Base-by-base conservation (phyloP, 2,329 filamentous ascomycete genomes). In the Claviceps sp. region DNA sequence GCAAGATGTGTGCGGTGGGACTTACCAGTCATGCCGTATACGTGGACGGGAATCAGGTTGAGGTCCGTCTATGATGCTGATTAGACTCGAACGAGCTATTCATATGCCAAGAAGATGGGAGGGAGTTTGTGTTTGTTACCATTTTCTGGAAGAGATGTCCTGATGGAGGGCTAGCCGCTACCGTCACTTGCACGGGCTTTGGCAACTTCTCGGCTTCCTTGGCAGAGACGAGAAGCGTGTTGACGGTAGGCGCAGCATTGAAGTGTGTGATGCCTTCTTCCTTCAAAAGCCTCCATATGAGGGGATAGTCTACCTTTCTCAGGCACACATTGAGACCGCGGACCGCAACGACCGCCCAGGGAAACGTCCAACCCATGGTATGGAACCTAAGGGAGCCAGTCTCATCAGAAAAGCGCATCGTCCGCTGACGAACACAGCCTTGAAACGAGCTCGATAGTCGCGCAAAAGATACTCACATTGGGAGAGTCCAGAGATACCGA, bases 261-360 rank as follows among this genome's bases (percentile, higher is more conserved):
- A 94, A 97, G 67, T 98, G 93, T 0, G 89, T 97, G 56, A 98
- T 85, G 6, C 79, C 74, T 67, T 97, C 87, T 50, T 88, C 79
- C 62, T 89, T 94, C 37, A 98, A 71, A 4, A 98, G 71, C 47
- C 79, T 78, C 93, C 93, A 98, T 54, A 98, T 95, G 53, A 91
- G 75, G 0, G 87, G 81, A 64, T 98, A 98, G 68, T 97, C 89
- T 57, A 98, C 88, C 72, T 95, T 97, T 54, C 93, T 80, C 17
- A 98, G 73, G 61, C 90, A 96, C 64, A 95, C 89, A 66, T 97
- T 89, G 3, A 91, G 94, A n/a, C 91, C 93, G 55, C 93, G 77
- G 4, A 93, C 89, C 1, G 89, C 88, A 11, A 88, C 94, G n/a
- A 96, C 78, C 1, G 90, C 79, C 93, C 90, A 95, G 0, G 88